Conservation (phyloP, 768 basidiomycete species). For the Termitomyces sp. region DNA sequence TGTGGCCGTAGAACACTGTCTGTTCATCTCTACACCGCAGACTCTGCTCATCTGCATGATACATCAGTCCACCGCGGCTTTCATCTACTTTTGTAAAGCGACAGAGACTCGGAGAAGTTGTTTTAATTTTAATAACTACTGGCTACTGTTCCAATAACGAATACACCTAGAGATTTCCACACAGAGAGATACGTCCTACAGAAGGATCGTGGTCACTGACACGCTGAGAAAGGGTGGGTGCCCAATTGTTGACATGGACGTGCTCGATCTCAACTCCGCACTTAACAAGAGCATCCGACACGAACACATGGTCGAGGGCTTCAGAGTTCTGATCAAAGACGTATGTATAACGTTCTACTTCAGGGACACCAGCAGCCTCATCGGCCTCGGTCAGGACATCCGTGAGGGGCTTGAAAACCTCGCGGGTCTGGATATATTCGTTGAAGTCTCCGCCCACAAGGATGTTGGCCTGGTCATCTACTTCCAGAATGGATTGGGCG, state of each 20-base stretch:
- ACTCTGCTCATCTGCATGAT: not conserved
- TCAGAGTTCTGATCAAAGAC: slow-evolving; percentile 58
- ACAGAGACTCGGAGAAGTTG: not conserved
- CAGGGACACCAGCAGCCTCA: slow-evolving; percentile 44
- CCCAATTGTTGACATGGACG: slow-evolving; percentile 63
- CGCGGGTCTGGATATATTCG: slow-evolving; percentile 53
- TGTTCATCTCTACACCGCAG: no score
- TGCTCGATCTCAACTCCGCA: slow-evolving; percentile 52
- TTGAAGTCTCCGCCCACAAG: slow-evolving; percentile 63
- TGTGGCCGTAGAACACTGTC: not conserved
- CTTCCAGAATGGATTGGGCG: slow-evolving; percentile 40
- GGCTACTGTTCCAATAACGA: not conserved
- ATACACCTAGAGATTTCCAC: slow-evolving; percentile 22
- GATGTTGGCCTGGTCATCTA: slow-evolving; percentile 45
- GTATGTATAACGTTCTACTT: slow-evolving; percentile 59
- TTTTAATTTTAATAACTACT: not conserved
- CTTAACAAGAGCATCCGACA: slow-evolving; percentile 42
- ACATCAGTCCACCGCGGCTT: not conserved
- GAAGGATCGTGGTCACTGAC: slow-evolving; percentile 65
- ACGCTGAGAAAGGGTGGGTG: slow-evolving; percentile 36
- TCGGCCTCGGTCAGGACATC: slow-evolving; percentile 48
- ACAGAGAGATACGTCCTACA: slow-evolving; percentile 48
- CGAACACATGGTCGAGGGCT: slow-evolving; percentile 59
- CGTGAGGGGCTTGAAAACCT: slow-evolving; percentile 46
- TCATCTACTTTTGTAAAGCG: not conserved